Base-by-base conservation (phyloP, 768 basidiomycete species). In the Sporobolomyces pararoseus region DNA sequence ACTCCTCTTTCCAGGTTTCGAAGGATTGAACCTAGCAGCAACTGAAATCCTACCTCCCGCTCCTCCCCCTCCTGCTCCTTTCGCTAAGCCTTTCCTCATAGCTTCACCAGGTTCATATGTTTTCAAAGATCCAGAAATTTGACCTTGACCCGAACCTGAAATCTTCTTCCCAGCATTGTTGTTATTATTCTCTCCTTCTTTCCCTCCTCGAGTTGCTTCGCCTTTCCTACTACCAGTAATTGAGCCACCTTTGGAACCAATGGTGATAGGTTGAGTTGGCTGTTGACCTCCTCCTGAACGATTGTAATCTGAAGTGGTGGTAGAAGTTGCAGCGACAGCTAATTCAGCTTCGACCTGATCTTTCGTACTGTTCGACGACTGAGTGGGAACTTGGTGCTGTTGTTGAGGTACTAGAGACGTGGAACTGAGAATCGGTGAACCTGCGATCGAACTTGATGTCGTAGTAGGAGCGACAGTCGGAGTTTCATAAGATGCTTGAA, bases 1-100 rank as follows among this genome's bases (percentile, higher is more conserved):
- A 35, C 73, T 74, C 13, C 66, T 49, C 65, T 70, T 74, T 7
- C 73, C 68, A 12, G 73, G 73, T 66, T 74, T 74, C 14, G 57
- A 57, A 31, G 69, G 69, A 51, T 74, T 74, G 27, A 73, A 73
- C 23, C 64, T 27, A 42, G 59, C 49, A 4, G 64, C 53, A 34
- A 66, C 69, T 35, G 52, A 42, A 16, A 65, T 49, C 35, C 53
- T 58, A 34, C 60, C 64, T 39, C 46, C n/a, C n/a, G n/a, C n/a
- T n/a, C n/a, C n/a, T n/a, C n/a, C n/a, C n/a, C n/a, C n/a, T n/a
- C n/a, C n/a, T n/a, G n/a, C 46, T 19, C 52, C 50, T 23, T 57
- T 29, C 3, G 57, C 68, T 19, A 70, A 54, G 1, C 58, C 68
- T 27, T 39, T 44, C 50, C 68, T 44, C 49, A 65, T 50, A 21